Percentiles rank a stretch among this genome's conserved stretches.
These are phyloP conservation scores for Vitis rupestris DNA, from an alignment of 164 flowering plant genomes.

Conservation along the genomic window DNA sequence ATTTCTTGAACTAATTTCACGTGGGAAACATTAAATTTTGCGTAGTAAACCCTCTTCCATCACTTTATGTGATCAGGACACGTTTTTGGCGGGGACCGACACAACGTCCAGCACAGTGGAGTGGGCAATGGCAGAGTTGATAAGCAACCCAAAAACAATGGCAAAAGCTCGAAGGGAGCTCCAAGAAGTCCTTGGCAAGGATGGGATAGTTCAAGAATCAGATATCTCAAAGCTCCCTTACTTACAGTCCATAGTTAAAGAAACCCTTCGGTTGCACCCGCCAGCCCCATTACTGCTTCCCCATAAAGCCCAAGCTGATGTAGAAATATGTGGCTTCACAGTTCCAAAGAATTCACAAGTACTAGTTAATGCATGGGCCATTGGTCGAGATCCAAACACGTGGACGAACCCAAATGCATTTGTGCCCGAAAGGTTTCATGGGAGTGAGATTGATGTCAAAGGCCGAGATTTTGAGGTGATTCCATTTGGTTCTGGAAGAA, in stretches of 20 bases:
- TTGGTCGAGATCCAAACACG: slow-evolving; percentile 21
- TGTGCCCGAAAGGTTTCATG: slow-evolving; percentile 33
- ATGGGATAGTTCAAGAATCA: slow-evolving; percentile 1
- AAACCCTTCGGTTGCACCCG: slow-evolving; percentile 21
- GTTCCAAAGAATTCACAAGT: slow-evolving; percentile 31
- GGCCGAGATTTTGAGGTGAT: slow-evolving; percentile 27
- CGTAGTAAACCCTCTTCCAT: neutral
- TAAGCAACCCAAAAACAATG: slow-evolving; percentile 15
- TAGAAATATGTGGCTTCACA: slow-evolving; percentile 22
- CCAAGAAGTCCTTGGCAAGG: slow-evolving; percentile 1
- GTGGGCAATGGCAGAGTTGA: slow-evolving; percentile 28
- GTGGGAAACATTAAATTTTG: no score
- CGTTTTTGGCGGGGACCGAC: slow-evolving; percentile 20
- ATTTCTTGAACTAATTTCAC: no score
- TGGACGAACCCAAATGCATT: slow-evolving; percentile 27
- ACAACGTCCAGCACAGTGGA: slow-evolving; percentile 17
- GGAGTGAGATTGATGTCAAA: slow-evolving; percentile 8
- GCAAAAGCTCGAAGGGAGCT: slow-evolving; percentile 8
- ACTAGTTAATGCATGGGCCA: slow-evolving; percentile 31
- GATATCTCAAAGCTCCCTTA: slow-evolving; percentile 22
- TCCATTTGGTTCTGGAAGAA: slow-evolving; percentile 28
- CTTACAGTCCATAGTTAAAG: slow-evolving; percentile 22
- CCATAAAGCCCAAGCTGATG: slow-evolving; percentile 20
- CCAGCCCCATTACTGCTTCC: slow-evolving; percentile 12
- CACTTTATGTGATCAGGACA: slow-evolving; percentile 13